Percentiles rank a stretch among this genome's conserved stretches.
Evolutionary conservation across 768 basidiomycete species (phyloP).

Genomic region (Royoungia palumana): DNA sequence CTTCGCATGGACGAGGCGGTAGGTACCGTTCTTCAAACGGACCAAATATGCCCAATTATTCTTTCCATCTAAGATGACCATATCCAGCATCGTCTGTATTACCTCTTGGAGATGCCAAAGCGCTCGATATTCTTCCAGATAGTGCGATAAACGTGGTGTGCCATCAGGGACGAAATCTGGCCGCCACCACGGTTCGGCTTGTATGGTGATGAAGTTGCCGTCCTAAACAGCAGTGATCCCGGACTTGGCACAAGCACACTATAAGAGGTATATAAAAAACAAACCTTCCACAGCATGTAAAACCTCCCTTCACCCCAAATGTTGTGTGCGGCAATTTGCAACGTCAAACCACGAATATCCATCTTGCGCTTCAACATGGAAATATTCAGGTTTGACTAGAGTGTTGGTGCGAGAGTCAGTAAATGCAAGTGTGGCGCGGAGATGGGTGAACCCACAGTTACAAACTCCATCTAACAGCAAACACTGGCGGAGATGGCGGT

Average conservation of each 20-base stretch:
- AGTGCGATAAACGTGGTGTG: not conserved
- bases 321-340: conserved; percentile 12
- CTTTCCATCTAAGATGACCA: conserved; percentile 27
- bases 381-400: conserved; percentile 20
- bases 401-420: not conserved
- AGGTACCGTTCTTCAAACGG: conserved; percentile 25
- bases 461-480: conserved; percentile 25
- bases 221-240: conserved; percentile 12
- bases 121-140: conserved; percentile 21
- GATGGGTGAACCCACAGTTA: conserved; percentile 26
- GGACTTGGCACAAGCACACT: conserved; percentile 4
- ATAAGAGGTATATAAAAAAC: not conserved
- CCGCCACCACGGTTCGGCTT: conserved; percentile 31
- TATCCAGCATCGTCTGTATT: conserved; percentile 33
- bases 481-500: not conserved
- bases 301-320: conserved; percentile 14
- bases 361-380: conserved; percentile 22
- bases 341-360: conserved; percentile 23
- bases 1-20: conserved; percentile 27
- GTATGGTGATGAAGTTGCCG: conserved; percentile 26
- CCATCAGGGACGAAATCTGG: not conserved
- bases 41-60: conserved; percentile 34
- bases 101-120: conserved; percentile 27
- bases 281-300: conserved; percentile 28
- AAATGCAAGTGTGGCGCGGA: not conserved